These are phyloP conservation scores for Pythium aphanidermatum DNA, from an alignment of 352 stramenopile genomes.

Conservation along the genomic window DNA sequence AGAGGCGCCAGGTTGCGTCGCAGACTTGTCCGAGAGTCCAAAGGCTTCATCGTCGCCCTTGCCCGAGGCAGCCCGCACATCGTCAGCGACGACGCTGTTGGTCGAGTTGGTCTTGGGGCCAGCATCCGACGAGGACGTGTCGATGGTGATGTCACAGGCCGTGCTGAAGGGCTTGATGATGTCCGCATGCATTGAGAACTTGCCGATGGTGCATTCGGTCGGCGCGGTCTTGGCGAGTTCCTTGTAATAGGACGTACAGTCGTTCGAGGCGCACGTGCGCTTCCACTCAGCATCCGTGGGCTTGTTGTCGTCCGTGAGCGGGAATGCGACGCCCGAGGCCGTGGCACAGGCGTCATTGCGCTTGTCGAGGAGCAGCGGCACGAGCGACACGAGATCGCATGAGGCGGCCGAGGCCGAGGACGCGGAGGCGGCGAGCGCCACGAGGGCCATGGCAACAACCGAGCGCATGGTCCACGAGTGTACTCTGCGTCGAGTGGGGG, in stretches of 20 bases:
- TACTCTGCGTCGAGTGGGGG: too few relatives aligned
- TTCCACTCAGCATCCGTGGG: slow-evolving; percentile 3
- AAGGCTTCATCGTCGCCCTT: too few relatives aligned
- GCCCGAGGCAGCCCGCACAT: too few relatives aligned
- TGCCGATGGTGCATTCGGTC: slow-evolving; percentile 16
- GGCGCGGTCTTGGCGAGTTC: slow-evolving; percentile 6
- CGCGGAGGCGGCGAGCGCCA: not conserved
- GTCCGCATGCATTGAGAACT: slow-evolving; percentile 7
- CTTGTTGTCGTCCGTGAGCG: not conserved
- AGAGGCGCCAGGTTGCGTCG: too few relatives aligned
- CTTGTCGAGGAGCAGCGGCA: slow-evolving; percentile 15
- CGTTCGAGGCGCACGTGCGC: slow-evolving; percentile 9
- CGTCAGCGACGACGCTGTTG: not conserved
- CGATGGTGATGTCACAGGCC: slow-evolving; percentile 9
- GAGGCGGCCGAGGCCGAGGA: not conserved
- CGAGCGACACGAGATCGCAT: slow-evolving; percentile 18
- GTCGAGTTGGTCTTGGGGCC: slow-evolving; percentile 18
- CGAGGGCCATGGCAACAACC: not conserved
- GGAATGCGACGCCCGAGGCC: slow-evolving; percentile 16
- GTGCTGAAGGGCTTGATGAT: slow-evolving; percentile 12
- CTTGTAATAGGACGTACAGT: slow-evolving; percentile 7
- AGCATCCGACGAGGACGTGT: not conserved
- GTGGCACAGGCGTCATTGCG: slow-evolving; percentile 17
- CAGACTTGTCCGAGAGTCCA: too few relatives aligned
- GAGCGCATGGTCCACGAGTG: too few relatives aligned